Evolutionary conservation across 257 asterid species (phyloP).

Genomic region (Perilla frutescens): DNA sequence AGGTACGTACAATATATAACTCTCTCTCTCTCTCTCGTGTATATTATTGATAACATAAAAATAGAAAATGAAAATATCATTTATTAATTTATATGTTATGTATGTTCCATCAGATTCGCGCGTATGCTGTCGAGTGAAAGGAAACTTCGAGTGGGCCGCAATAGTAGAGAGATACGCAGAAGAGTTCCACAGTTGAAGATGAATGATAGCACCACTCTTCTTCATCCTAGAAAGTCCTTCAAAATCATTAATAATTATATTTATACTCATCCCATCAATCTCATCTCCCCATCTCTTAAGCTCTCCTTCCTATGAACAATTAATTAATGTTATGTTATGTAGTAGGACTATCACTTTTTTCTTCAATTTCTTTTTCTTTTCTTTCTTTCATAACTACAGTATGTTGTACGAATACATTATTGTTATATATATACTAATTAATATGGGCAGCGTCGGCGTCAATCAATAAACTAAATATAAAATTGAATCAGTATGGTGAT

Average conservation of each 20-base stretch:
- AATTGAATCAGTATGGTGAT: too few species aligned
- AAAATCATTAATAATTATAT: slow-evolving; percentile 16
- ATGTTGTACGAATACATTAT: too few species aligned
- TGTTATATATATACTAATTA: too few species aligned
- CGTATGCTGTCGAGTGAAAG: slow-evolving; percentile 44
- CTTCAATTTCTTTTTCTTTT: background rate
- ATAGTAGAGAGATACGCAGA: background rate
- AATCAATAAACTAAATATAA: too few species aligned
- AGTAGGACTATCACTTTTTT: too few species aligned
- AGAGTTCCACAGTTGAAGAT: slow-evolving; percentile 14
- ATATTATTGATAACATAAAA: too few species aligned
- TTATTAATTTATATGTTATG: too few species aligned
- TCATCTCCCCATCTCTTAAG: background rate
- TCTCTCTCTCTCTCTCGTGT: background rate
- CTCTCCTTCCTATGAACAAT: slow-evolving; percentile 13
- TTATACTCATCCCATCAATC: background rate
- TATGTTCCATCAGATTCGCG: slow-evolving; percentile 41
- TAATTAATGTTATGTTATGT: too few species aligned
- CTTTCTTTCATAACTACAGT: too few species aligned
- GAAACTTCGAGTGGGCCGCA: slow-evolving; percentile 37
- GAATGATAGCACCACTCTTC: too few species aligned
- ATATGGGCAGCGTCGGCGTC: too few species aligned
- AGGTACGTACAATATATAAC: slow-evolving; percentile 33
- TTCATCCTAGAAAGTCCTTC: background rate
- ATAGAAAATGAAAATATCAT: too few species aligned